Evolutionary conservation across 2,329 filamentous ascomycete genomes (phyloP).

Genomic region (Emericellopsis atlantica): DNA sequence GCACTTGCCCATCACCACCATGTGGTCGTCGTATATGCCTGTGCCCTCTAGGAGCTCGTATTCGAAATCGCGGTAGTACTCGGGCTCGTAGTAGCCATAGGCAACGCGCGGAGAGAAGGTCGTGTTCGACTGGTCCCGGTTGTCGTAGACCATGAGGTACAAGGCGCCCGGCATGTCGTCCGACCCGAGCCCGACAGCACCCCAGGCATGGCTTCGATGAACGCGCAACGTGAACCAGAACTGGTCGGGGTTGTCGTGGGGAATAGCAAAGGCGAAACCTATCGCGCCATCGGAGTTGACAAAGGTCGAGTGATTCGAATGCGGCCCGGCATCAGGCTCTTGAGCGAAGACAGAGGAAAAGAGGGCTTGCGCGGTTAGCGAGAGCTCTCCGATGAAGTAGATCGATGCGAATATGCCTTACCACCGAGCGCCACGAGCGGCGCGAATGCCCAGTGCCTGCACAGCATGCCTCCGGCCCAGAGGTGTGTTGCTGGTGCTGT

Average conservation of each 20-base stretch:
- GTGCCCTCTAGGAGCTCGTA: constrained; percentile 32
- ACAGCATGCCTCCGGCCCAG: background rate
- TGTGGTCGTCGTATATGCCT: constrained; percentile 29
- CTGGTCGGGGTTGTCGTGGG: constrained; percentile 29
- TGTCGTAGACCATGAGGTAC: constrained; percentile 41
- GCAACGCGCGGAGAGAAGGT: constrained; percentile 43
- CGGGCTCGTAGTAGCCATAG: constrained; percentile 38
- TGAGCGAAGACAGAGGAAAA: constrained; percentile 10
- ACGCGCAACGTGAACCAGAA: constrained; percentile 43
- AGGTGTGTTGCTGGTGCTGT: background rate
- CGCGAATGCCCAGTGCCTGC: background rate
- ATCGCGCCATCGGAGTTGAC: constrained; percentile 27
- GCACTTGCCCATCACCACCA: constrained; percentile 39
- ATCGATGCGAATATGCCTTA: background rate
- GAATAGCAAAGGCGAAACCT: constrained; percentile 37
- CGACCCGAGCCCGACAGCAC: constrained; percentile 40
- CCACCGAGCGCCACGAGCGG: background rate
- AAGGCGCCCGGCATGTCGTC: constrained; percentile 37
- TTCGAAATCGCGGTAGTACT: constrained; percentile 27
- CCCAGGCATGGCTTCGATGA: constrained; percentile 32
- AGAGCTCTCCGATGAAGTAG: too few species aligned
- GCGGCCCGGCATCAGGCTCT: constrained; percentile 2
- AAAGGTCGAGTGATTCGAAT: constrained; percentile 24
- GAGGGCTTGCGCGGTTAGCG: background rate
- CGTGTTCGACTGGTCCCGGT: constrained; percentile 30